These are phyloP conservation scores for Diaporthe citriasiana DNA, from an alignment of 2,329 filamentous ascomycete genomes.

Conservation along the genomic window DNA sequence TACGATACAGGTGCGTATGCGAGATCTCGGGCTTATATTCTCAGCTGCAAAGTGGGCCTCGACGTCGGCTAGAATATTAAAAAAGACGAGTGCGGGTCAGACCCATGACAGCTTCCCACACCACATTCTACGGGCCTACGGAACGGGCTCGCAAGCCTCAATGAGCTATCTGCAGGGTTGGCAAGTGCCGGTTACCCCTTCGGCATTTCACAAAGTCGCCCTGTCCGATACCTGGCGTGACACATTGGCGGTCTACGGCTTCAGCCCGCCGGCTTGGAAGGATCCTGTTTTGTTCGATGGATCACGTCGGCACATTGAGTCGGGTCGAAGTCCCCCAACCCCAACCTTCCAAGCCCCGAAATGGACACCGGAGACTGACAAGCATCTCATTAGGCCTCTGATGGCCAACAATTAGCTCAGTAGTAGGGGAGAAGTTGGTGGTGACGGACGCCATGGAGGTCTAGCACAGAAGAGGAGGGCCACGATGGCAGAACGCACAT, in stretches of 20 bases:
- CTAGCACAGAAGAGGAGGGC: neutral
- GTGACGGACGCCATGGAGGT: neutral
- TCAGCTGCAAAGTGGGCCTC: constrained; percentile 20
- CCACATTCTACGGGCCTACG: constrained; percentile 20
- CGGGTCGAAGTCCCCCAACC: neutral
- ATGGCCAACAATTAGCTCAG: neutral
- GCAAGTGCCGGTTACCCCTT: constrained; percentile 12
- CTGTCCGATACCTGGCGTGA: constrained; percentile 13
- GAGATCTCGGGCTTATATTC: constrained; percentile 18
- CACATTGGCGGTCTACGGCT: constrained; percentile 22
- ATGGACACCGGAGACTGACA: constrained; percentile 5
- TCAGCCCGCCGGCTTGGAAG: constrained; percentile 1
- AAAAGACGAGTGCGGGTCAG: constrained; percentile 2
- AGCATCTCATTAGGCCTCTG: neutral
- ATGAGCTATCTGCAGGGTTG: constrained; percentile 7
- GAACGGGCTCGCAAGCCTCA: constrained; percentile 18
- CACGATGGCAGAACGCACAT: neutral
- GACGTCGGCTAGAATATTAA: neutral
- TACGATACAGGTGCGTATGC: constrained; percentile 8
- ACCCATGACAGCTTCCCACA: constrained; percentile 2
- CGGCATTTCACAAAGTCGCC: constrained; percentile 21
- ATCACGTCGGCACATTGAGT: constrained; percentile 2
- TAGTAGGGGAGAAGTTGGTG: neutral
- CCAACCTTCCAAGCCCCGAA: neutral
- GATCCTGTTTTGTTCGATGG: neutral